Evolutionary conservation across 2,329 filamentous ascomycete species (phyloP).

Genomic region (Calycina marina): DNA sequence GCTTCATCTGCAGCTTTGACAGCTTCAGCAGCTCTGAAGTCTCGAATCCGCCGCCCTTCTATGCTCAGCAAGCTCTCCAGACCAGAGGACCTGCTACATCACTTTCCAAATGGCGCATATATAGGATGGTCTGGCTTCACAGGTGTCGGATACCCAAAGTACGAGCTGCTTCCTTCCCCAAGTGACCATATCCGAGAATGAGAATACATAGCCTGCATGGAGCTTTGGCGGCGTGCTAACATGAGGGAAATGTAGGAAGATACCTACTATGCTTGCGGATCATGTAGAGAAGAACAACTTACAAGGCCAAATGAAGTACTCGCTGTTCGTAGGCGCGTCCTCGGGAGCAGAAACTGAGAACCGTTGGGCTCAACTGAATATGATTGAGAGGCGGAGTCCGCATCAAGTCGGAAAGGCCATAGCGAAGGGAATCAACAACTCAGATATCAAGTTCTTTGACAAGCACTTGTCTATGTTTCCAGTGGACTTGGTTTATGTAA

Average conservation of each 20-base stretch:
- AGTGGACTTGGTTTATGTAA: conserved; percentile 65
- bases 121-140: conserved; percentile 89
- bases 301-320: conserved; percentile 74
- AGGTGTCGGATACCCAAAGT: conserved; percentile 81
- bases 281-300: conserved; percentile 79
- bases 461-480: conserved; percentile 93
- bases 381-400: conserved; percentile 74
- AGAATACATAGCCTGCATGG: too few relatives aligned
- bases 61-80: conserved; percentile 69
- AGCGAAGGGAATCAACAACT: conserved; percentile 78
- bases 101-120: conserved; percentile 76
- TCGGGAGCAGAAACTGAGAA: conserved; percentile 80
- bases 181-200: too few relatives aligned
- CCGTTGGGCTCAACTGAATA: conserved; percentile 75
- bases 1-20: conserved; percentile 15
- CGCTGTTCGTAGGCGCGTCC: conserved; percentile 78
- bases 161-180: too few relatives aligned
- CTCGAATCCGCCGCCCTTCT: conserved; percentile 59
- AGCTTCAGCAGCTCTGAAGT: conserved; percentile 44
- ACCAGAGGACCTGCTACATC: conserved; percentile 63
- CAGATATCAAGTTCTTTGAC: conserved; percentile 82
- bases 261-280: conserved; percentile 72
- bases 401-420: conserved; percentile 89
- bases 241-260: conserved; percentile 40
- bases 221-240: conserved; percentile 2